phyloP scores from a whole-genome alignment of 371 early-diverging fungal species.

The Dinochytrium kinnereticum region DNA sequence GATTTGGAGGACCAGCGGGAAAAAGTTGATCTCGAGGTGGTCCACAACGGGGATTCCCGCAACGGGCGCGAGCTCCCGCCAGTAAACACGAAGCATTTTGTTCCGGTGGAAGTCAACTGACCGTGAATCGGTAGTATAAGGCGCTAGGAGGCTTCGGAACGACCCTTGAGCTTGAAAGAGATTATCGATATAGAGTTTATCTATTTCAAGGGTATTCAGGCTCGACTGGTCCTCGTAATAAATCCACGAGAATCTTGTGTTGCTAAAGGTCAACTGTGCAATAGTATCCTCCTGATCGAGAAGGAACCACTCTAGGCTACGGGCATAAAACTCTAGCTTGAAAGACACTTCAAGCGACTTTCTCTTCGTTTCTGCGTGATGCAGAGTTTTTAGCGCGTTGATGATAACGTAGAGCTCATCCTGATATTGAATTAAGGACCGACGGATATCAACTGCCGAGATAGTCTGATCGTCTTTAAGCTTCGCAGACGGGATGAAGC shows the following conservation, averaged over 20 bases:
- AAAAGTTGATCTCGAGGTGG: slow-evolving; percentile 82
- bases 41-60: slow-evolving; percentile 87
- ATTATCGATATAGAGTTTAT: slow-evolving; percentile 71
- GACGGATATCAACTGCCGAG: slow-evolving; percentile 26
- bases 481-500: not conserved
- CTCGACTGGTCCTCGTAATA: slow-evolving; percentile 69
- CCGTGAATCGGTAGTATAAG: slow-evolving; percentile 59
- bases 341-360: slow-evolving; percentile 46
- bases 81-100: slow-evolving; percentile 82
- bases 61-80: slow-evolving; percentile 78
- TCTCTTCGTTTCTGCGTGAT: slow-evolving; percentile 53
- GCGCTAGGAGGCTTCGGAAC: slow-evolving; percentile 72
- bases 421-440: slow-evolving; percentile 40
- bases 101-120: slow-evolving; percentile 66
- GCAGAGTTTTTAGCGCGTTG: slow-evolving; percentile 68
- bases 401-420: slow-evolving; percentile 76
- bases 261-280: slow-evolving; percentile 62
- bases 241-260: slow-evolving; percentile 56
- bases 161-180: slow-evolving; percentile 40
- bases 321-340: slow-evolving; percentile 44
- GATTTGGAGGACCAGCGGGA: slow-evolving; percentile 78
- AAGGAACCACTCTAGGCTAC: slow-evolving; percentile 67
- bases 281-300: slow-evolving; percentile 48
- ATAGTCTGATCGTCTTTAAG: not conserved
- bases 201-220: slow-evolving; percentile 73